phyloP scores from a whole-genome alignment of 139 green algal genomes.

The Coelastrella sp. region DNA sequence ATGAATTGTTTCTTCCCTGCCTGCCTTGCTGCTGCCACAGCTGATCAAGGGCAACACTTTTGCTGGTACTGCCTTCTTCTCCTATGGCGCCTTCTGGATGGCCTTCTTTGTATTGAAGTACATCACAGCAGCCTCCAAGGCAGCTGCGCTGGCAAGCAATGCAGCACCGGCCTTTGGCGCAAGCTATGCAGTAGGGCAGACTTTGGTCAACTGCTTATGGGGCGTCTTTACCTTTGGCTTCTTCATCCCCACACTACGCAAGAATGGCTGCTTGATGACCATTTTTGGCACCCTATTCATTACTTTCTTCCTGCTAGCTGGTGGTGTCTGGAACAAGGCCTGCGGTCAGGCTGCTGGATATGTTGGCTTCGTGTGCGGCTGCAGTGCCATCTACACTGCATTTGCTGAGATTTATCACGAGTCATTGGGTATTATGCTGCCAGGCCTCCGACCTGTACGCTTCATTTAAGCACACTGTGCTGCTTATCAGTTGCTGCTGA shows the following conservation, averaged over 20 bases:
- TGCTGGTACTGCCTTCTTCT: conserved; percentile 73
- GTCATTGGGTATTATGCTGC: conserved; percentile 30
- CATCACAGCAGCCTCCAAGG: not conserved
- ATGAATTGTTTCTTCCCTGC: no score
- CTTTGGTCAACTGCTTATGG: conserved; percentile 69
- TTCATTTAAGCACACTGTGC: conserved; percentile 35
- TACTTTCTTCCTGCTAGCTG: conserved; percentile 76
- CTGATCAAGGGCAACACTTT: conserved; percentile 79
- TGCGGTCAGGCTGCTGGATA: conserved; percentile 66
- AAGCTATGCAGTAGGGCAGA: conserved; percentile 46
- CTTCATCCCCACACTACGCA: conserved; percentile 65
- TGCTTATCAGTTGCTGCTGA: no score
- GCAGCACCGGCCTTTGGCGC: not conserved
- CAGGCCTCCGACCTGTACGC: conserved; percentile 37
- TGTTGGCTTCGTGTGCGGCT: conserved; percentile 69
- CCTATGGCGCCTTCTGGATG: conserved; percentile 80
- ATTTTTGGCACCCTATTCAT: conserved; percentile 65
- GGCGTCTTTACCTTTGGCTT: conserved; percentile 70
- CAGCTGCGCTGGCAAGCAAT: not conserved
- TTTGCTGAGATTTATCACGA: conserved; percentile 72
- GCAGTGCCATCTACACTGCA: conserved; percentile 70
- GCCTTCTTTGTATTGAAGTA: conserved; percentile 45
- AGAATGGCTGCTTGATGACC: conserved; percentile 60
- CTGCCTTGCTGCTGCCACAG: conserved; percentile 29
- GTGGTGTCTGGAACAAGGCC: conserved; percentile 43